phyloP scores from a whole-genome alignment of 2,329 filamentous ascomycete genomes.

The Aspergillus pseudonomiae region DNA sequence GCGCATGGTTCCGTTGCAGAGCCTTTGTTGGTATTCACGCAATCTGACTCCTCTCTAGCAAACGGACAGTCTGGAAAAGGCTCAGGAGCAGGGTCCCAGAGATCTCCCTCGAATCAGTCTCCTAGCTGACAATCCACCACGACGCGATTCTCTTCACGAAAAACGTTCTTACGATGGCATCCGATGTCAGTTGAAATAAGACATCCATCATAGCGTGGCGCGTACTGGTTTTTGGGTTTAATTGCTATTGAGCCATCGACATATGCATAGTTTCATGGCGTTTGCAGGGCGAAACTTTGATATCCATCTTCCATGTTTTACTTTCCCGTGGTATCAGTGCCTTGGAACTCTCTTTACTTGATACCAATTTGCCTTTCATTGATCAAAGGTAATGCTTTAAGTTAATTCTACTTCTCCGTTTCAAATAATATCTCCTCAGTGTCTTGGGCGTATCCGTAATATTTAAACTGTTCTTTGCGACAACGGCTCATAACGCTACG shows the following conservation, averaged over 20 bases:
- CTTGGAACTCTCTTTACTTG: background rate
- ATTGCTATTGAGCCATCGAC: background rate
- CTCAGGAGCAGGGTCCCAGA: background rate
- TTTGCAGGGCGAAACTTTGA: conserved; percentile 2
- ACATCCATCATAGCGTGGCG: background rate
- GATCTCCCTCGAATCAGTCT: background rate
- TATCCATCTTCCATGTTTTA: background rate
- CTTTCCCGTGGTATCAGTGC: background rate
- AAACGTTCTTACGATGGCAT: background rate
- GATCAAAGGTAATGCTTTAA: background rate
- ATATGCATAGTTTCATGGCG: background rate
- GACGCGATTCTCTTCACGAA: background rate
- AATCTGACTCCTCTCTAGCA: background rate
- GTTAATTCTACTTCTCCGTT: background rate
- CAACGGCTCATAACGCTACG: background rate
- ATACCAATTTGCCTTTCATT: background rate
- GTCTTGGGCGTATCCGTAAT: background rate
- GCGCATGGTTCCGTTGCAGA: background rate
- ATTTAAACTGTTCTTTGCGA: background rate
- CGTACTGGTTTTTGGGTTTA: background rate
- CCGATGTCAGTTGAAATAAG: background rate
- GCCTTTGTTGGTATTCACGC: too few species aligned
- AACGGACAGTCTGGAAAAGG: background rate
- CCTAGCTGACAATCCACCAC: background rate
- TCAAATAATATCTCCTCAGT: background rate